A percentile compares a stretch with the other conserved stretches of the same genome.
These are phyloP conservation scores for Euphorbia pulcherrima DNA, from an alignment of 345 rosid genomes.

Conservation along the genomic window DNA sequence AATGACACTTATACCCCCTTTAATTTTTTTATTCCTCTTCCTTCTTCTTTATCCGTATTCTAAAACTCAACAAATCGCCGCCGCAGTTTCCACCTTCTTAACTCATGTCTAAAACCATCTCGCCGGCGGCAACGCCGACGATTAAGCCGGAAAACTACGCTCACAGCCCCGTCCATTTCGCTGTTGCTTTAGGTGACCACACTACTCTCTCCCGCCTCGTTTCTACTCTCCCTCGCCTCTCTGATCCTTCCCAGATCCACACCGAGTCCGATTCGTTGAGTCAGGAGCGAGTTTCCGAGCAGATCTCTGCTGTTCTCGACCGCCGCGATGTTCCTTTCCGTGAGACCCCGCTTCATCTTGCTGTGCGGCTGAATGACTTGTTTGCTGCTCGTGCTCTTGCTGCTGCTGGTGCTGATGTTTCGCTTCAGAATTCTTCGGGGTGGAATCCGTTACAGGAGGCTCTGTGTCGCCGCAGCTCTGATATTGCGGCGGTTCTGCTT, in stretches of 20 bases:
- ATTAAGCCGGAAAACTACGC: slow-evolving; percentile 64
- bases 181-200: slow-evolving; percentile 73
- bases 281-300: slow-evolving; percentile 66
- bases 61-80: neutral
- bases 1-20: slow-evolving; percentile 19
- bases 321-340: slow-evolving; percentile 78
- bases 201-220: slow-evolving; percentile 57
- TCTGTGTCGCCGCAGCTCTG: slow-evolving; percentile 54
- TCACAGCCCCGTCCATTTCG: slow-evolving; percentile 84
- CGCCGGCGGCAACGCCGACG: slow-evolving; percentile 30
- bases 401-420: slow-evolving; percentile 67
- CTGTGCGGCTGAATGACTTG: slow-evolving; percentile 63
- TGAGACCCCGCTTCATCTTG: slow-evolving; percentile 86
- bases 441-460: slow-evolving; percentile 89
- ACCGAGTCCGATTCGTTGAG: slow-evolving; percentile 64
- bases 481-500: slow-evolving; percentile 46
- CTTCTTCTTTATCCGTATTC: neutral
- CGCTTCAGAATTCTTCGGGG: slow-evolving; percentile 73
- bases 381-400: slow-evolving; percentile 47
- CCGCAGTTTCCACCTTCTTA: neutral
- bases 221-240: slow-evolving; percentile 55
- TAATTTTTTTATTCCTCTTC: neutral
- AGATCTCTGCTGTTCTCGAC: slow-evolving; percentile 68
- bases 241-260: slow-evolving; percentile 61
- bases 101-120: slow-evolving; percentile 2